phyloP scores from a whole-genome alignment of 129 eudicot species.

The Dittrichia graveolens region DNA sequence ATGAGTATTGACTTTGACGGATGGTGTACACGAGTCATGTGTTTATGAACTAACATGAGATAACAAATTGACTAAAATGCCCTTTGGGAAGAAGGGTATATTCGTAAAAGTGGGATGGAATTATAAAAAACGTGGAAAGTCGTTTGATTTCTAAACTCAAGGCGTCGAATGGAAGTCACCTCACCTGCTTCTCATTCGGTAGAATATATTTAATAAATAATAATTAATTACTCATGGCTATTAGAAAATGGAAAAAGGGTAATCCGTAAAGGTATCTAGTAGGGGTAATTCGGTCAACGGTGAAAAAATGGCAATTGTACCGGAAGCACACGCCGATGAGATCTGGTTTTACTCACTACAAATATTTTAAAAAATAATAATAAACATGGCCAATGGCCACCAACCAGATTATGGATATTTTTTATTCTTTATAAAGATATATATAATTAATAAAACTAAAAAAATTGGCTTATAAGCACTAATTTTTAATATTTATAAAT shows the following conservation, averaged over 20 bases:
- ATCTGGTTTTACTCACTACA: not conserved
- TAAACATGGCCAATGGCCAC: too few relatives aligned
- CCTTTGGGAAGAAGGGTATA: slow-evolving; percentile 40
- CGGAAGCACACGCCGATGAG: slow-evolving; percentile 19
- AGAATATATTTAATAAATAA: not conserved
- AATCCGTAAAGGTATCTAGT: not conserved
- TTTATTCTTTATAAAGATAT: too few relatives aligned
- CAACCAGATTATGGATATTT: too few relatives aligned
- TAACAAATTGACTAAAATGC: slow-evolving; percentile 23
- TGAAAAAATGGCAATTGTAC: not conserved
- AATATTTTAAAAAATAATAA: not conserved
- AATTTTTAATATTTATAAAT: too few relatives aligned
- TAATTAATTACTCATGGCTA: slow-evolving; percentile 7
- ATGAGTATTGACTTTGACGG: slow-evolving; percentile 44
- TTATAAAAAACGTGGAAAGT: slow-evolving; percentile 49
- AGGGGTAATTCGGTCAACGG: slow-evolving; percentile 27
- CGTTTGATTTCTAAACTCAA: slow-evolving; percentile 43
- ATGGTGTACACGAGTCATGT: slow-evolving; percentile 39
- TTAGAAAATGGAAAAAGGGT: not conserved
- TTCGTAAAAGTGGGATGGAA: slow-evolving; percentile 15
- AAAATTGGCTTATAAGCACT: too few relatives aligned
- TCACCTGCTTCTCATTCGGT: slow-evolving; percentile 23
- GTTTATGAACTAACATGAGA: slow-evolving; percentile 28
- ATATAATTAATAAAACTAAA: too few relatives aligned
- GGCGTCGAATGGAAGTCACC: slow-evolving; percentile 41